Conservation (phyloP, 2,329 filamentous ascomycete species). For the Colletotrichum filicis region DNA sequence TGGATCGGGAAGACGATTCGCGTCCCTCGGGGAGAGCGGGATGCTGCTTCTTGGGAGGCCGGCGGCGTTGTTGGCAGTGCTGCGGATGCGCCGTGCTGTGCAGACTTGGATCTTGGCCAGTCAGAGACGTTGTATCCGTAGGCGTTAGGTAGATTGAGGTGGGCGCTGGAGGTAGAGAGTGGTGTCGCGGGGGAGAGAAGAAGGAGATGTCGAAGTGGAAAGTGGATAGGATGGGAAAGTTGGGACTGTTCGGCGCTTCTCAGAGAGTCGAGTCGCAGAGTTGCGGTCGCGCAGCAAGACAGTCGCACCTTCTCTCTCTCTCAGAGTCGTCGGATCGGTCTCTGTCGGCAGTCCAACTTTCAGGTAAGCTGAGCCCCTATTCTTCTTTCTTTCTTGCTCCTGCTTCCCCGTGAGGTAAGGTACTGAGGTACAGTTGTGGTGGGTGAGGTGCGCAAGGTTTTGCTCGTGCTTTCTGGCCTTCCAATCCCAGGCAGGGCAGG, state of each 20-base stretch:
- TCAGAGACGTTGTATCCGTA: background rate
- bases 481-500: slow-evolving; percentile 4
- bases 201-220: background rate
- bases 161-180: background rate
- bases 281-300: background rate
- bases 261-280: slow-evolving; percentile 16
- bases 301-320: slow-evolving; percentile 13
- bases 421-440: no score
- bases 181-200: slow-evolving; percentile 17
- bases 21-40: slow-evolving; percentile 22
- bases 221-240: slow-evolving; percentile 7
- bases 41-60: slow-evolving; percentile 17
- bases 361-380: slow-evolving; percentile 28
- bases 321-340: slow-evolving; percentile 15
- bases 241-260: slow-evolving; percentile 6
- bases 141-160: slow-evolving; percentile 1
- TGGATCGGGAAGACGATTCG: slow-evolving; percentile 31
- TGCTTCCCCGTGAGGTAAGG: background rate
- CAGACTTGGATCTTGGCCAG: slow-evolving; percentile 20
- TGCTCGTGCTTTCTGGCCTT: background rate
- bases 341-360: slow-evolving; percentile 16
- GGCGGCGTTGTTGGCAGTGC: slow-evolving; percentile 22
- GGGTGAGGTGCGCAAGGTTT: slow-evolving; percentile 1
- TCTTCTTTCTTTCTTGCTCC: background rate
- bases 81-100: slow-evolving; percentile 29